Evolutionary conservation across 2,329 filamentous ascomycete genomes (phyloP), one percentile per base, ranked within the genome.

Genomic region (Aspergillus eucalypticola): DNA sequence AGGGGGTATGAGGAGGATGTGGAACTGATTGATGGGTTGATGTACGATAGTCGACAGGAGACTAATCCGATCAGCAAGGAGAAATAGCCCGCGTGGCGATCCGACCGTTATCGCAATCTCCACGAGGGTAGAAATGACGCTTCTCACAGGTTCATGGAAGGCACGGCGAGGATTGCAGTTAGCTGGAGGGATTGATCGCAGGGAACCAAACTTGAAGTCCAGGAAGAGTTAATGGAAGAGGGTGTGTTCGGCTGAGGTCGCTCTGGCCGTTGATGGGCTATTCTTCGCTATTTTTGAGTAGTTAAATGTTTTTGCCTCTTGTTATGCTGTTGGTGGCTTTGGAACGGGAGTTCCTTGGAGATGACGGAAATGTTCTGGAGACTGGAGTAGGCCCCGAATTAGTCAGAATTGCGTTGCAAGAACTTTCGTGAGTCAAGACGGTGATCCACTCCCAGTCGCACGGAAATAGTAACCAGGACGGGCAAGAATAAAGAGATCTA

Each of bases 121-220:
- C 66, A 67, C 66, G 60, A 65, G 64, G 61, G 64, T 61, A 56
- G 61, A 61, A 61, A 61, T 58, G 61, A 56, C 53, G 50, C 49
- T 59, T 59, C 58, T 65, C 54, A 65, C 60, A 63, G 58, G 59
- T 52, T 64, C 66, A 67, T 67, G 48, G 59, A 67, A 64, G 60
- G 60, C 60, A 58, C 60, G 38, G 27, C 23, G 5, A 32, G 27
- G 42, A 21, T 27, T 27, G 21, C 6, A 35, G 21, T 21, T 13
- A 39, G 51, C 21, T n/a, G 19, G 17, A 55, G 32, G 41, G 39
- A 55, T 32, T 32, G 53, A 55, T 42, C 35, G 53, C 11, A 17
- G 19, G 10, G 42, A 11, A 55, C 11, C 38, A 42, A 42, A 44
- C 52, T 38, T 21, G 13, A 44, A 21, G 7, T 44, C 41, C 19